Percentiles rank a stretch among this genome's conserved stretches.
phyloP scores from a whole-genome alignment of 2,329 filamentous ascomycete genomes.

The Dactylellina cionopaga region DNA sequence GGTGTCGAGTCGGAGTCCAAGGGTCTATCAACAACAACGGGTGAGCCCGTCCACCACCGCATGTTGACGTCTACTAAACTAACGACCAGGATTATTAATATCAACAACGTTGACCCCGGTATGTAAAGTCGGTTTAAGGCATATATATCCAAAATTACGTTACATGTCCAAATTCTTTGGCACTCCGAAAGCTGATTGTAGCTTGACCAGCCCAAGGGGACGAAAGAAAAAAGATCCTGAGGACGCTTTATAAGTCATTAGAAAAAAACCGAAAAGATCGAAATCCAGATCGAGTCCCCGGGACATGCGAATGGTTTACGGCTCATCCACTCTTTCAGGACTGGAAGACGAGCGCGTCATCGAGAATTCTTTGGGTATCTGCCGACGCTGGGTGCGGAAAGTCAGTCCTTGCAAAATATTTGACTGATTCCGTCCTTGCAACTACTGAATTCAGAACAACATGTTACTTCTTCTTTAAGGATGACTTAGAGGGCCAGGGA shows the following conservation, averaged over 20 bases:
- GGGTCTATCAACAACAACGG: not conserved
- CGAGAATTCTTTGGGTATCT: conserved; percentile 60
- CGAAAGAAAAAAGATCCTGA: not conserved
- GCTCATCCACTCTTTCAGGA: not conserved
- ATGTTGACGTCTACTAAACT: not conserved
- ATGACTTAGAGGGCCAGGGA: no score
- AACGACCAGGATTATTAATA: no score
- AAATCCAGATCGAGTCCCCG: not conserved
- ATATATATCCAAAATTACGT: not conserved
- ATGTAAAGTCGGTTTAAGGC: not conserved
- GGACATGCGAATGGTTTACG: conserved; percentile 29
- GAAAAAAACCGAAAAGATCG: not conserved
- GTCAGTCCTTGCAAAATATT: no score
- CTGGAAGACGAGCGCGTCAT: conserved; percentile 17
- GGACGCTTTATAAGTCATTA: not conserved
- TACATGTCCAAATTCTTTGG: not conserved
- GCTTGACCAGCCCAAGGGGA: no score
- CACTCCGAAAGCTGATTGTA: no score
- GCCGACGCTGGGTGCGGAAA: conserved; percentile 63
- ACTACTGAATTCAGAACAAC: no score
- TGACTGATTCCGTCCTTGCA: no score
- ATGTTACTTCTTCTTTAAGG: no score
- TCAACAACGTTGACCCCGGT: no score
- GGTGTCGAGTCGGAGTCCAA: not conserved
- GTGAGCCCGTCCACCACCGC: not conserved